Percentiles rank a stretch among this genome's conserved stretches.
phyloP scores from a whole-genome alignment of 768 basidiomycete species.

The Pholiota molesta region DNA sequence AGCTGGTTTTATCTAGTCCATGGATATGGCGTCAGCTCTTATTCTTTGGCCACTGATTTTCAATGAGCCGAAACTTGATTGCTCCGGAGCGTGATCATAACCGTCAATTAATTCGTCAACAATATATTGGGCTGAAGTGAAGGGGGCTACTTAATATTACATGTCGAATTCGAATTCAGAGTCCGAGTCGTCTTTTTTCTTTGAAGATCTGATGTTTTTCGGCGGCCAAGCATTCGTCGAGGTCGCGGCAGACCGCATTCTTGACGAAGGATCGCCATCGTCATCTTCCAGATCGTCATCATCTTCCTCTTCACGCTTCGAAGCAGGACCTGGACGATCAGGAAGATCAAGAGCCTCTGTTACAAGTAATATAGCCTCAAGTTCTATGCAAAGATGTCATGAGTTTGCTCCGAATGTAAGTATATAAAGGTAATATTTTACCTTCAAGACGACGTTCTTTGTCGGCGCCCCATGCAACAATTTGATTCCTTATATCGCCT shows the following conservation, averaged over 20 bases:
- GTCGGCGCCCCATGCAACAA: slow-evolving; percentile 84
- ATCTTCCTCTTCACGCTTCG: too few relatives aligned
- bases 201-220: slow-evolving; percentile 57
- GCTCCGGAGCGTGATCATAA: too few relatives aligned
- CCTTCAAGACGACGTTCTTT: slow-evolving; percentile 78
- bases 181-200: slow-evolving; percentile 46
- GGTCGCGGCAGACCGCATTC: slow-evolving; percentile 59
- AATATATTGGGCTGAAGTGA: too few relatives aligned
- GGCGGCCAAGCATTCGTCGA: slow-evolving; percentile 50
- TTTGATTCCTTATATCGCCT: slow-evolving; percentile 88
- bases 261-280: slow-evolving; percentile 49
- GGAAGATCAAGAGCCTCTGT: slow-evolving; percentile 67
- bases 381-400: slow-evolving; percentile 44
- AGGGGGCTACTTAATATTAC: slow-evolving; percentile 31
- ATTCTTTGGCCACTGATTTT: too few relatives aligned
- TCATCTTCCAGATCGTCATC: too few relatives aligned
- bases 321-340: slow-evolving; percentile 29
- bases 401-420: slow-evolving; percentile 5
- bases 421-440: slow-evolving; percentile 32
- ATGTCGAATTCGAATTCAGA: slow-evolving; percentile 84
- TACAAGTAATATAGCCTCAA: slow-evolving; percentile 63
- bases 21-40: too few relatives aligned
- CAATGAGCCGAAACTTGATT: too few relatives aligned
- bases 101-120: too few relatives aligned
- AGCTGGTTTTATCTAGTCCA: too few relatives aligned